These are phyloP conservation scores for Adansonia gregorii DNA, from an alignment of 441 rosid genomes.

Conservation along the genomic window DNA sequence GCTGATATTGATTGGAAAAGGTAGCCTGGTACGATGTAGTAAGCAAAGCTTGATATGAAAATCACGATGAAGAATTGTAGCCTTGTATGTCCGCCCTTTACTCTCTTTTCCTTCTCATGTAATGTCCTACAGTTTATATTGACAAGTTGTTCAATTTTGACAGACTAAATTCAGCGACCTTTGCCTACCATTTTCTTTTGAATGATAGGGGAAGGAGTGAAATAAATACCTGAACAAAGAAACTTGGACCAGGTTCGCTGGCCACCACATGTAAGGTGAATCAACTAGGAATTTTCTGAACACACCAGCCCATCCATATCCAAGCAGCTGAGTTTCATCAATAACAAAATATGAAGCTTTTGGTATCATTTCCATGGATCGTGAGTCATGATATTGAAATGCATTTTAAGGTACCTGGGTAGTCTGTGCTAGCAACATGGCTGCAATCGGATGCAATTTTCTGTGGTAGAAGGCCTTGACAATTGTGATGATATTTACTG, in stretches of 20 bases:
- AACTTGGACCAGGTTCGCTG: conserved; percentile 72
- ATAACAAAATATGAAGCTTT: background rate
- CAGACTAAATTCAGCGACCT: background rate
- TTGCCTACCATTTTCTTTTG: background rate
- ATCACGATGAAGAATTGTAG: conserved; percentile 69
- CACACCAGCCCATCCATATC: conserved; percentile 90
- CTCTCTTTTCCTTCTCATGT: conserved; percentile 67
- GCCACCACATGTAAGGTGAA: conserved; percentile 96
- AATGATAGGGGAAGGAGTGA: background rate
- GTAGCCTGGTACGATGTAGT: conserved; percentile 72
- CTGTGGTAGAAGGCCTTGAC: conserved; percentile 68
- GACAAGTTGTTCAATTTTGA: background rate
- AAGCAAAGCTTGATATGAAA: conserved; percentile 67
- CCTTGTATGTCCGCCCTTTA: conserved; percentile 56
- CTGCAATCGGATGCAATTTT: conserved; percentile 47
- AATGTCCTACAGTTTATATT: conserved; percentile 53
- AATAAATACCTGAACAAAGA: conserved; percentile 62
- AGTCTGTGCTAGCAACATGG: conserved; percentile 72
- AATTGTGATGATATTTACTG: conserved; percentile 54
- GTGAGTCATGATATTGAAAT: background rate
- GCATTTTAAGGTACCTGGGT: conserved; percentile 53
- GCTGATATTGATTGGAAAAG: conserved; percentile 67
- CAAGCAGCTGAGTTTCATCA: conserved; percentile 58
- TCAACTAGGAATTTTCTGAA: conserved; percentile 77
- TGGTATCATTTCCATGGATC: background rate